Conservation (phyloP, 2,329 filamentous ascomycete species). For the Pseudogymnoascus sp. region DNA sequence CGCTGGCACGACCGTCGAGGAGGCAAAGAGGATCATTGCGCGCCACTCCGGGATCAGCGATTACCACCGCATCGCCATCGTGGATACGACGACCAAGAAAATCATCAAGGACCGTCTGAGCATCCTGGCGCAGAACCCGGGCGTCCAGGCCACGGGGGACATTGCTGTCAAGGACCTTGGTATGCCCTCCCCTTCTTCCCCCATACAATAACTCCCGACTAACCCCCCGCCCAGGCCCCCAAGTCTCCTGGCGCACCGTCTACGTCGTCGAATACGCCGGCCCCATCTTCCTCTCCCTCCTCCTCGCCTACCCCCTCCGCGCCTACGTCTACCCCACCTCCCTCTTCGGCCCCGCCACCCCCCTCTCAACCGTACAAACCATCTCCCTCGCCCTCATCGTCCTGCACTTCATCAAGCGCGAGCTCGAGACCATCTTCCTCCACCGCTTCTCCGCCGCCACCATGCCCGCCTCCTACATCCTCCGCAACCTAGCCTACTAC, state of each 20-base stretch:
- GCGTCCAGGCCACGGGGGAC: conserved; percentile 42
- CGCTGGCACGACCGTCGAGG: conserved; percentile 45
- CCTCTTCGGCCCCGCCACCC: conserved; percentile 33
- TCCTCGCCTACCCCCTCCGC: conserved; percentile 61
- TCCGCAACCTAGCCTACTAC: conserved; percentile 94
- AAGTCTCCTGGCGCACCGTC: conserved; percentile 87
- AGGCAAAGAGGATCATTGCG: conserved; percentile 49
- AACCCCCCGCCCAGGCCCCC: conserved; percentile 51
- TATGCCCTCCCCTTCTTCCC: conserved; percentile 34
- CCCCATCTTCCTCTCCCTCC: conserved; percentile 76
- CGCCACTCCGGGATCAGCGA: conserved; percentile 43
- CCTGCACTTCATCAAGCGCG: conserved; percentile 87
- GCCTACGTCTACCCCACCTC: conserved; percentile 57
- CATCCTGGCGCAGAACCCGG: conserved; percentile 39
- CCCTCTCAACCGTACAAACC: conserved; percentile 60
- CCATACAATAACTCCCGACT: conserved; percentile 17
- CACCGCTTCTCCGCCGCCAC: conserved; percentile 93
- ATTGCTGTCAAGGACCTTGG: conserved; percentile 91
- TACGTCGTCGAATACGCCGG: conserved; percentile 94
- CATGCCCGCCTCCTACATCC: conserved; percentile 84
- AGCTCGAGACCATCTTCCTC: conserved; percentile 87
- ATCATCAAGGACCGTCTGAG: conserved; percentile 55
- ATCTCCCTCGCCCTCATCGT: conserved; percentile 66
- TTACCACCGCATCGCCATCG: conserved; percentile 54
- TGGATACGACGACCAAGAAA: conserved; percentile 52